Base-by-base conservation (phyloP, 345 rosid genomes). In the Eucalyptus regnans region DNA sequence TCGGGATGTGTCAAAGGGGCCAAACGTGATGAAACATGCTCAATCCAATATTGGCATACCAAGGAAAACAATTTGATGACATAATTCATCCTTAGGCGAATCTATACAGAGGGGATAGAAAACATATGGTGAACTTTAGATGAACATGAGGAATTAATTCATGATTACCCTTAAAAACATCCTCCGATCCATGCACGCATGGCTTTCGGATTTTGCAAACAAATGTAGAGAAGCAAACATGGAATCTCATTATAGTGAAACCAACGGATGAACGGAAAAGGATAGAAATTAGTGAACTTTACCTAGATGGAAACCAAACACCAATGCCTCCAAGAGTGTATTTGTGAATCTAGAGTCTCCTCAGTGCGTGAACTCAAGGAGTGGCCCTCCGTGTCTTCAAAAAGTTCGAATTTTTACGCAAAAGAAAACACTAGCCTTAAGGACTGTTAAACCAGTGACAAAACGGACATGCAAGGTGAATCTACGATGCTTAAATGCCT, bases 31-130 rank as follows among this genome's bases (percentile, higher is more conserved):
- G 2, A 1, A 60, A 60, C 15, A 1, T 60, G 66, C 66, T 60
- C 2, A 6, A 60, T 60, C 31, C 66, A 1, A 60, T 60, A 60
- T 60, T 60, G 2, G 27, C 31, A 27, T 1, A 1, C 66, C 66
- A 27, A 27, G 31, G 66, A 60, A 0, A 60, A 27, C 2, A 0
- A 60, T 60, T 25, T 0, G 66, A 60, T 31, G 27, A 22, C 66
- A 60, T 27, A 60, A 60, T 27, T 60, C 66, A 60, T 60, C 66
- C 16, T 11, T 11, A 60, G 66, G 14, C 0, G 0, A 60, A 60
- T 0, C 66, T 60, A 60, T 3, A n/a, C 0, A 60, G 14, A 27
- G 7, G 2, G 5, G 58, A 52, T 52, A 52, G 0, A 3, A 52
- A 52, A 52, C 23, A 52, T 43, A 43, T 18, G 9, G 56, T 18